Base-by-base conservation (phyloP, 208 protist genomes). In the Leishmania arabica region DNA sequence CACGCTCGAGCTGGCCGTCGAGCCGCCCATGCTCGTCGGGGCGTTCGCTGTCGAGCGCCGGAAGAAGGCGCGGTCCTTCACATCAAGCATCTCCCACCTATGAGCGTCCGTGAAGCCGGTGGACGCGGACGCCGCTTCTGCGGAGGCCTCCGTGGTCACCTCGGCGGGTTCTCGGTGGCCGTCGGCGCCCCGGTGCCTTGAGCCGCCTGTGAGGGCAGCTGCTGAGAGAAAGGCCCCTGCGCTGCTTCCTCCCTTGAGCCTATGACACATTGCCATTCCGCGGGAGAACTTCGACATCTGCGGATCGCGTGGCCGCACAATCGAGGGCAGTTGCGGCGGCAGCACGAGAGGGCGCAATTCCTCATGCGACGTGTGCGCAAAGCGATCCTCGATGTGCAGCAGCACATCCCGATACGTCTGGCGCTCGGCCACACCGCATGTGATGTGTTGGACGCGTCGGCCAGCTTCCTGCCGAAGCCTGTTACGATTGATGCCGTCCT, bases 371-470 rank as follows among this genome's bases (percentile, higher is more conserved):
- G 53, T 72, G 75, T 82, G 74, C 6, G 85, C 70, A 47, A 96
- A 96, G 45, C 90, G 89, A 40, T 80, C 80, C 1, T 90, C 89
- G 53, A 96, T 88, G 64, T 88, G 82, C 54, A 82, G 80, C 24
- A 96, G 77, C 83, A 96, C 86, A 58, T 89, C 86, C 37, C 86
- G 60, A 51, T 93, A 92, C 34, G 77, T 85, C 53, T 81, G 51
- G 45, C 76, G 76, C 72, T 85, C 82, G 21, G 82, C 72, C 40
- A 85, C 82, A 49, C 82, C 82, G 72, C 79, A 79, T 2, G 77
- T 81, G 64, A 85, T 79, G 65, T 85, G 82, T 37, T 85, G 82
- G 1, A 85, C 77, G 11, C 77, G 82, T 1, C 77, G 71, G 19
- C 65, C 62, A 3, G 82, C 82, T 42, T 85, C 82, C 45, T 81